Conservation (phyloP, 139 green algal genomes). For the Pseudopediastrum boryanum region DNA sequence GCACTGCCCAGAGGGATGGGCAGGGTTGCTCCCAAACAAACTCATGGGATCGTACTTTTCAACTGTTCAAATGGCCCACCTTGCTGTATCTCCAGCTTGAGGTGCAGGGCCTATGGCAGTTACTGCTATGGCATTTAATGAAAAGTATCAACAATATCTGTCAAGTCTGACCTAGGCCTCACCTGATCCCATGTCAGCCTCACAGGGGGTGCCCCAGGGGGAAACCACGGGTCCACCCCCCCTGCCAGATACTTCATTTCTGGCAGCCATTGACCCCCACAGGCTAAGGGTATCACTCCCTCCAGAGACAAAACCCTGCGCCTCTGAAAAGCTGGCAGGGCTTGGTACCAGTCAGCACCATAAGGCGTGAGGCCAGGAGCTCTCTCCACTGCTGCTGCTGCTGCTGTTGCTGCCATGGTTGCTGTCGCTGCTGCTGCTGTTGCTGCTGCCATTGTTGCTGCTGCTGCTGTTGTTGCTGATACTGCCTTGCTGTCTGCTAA, state of each 20-base stretch:
- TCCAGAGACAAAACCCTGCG: slow-evolving; percentile 30
- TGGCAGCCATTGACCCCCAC: slow-evolving; percentile 29
- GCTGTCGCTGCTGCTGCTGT: neutral
- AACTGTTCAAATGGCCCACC: neutral
- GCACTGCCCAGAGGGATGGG: too few relatives aligned
- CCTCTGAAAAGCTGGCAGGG: neutral
- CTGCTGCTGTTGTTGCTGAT: neutral
- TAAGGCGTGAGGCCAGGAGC: too few relatives aligned
- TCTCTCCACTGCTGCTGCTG: neutral
- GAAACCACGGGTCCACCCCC: neutral
- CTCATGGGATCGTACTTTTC: neutral
- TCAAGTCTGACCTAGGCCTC: neutral
- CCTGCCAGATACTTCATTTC: slow-evolving; percentile 25
- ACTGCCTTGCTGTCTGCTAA: neutral
- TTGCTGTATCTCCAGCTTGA: neutral
- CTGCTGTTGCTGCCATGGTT: neutral
- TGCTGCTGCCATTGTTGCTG: slow-evolving; percentile 16
- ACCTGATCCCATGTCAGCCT: slow-evolving; percentile 23
- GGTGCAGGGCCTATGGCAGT: neutral
- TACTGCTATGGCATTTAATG: neutral
- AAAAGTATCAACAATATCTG: neutral
- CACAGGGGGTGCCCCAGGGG: neutral
- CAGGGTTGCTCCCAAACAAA: neutral
- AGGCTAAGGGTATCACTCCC: slow-evolving; percentile 18
- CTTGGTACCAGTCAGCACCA: neutral